Percentiles rank a stretch among this genome's conserved stretches.
These are phyloP conservation scores for Cladosporium sp. DNA, from an alignment of 2,329 filamentous ascomycete species.

Conservation along the genomic window DNA sequence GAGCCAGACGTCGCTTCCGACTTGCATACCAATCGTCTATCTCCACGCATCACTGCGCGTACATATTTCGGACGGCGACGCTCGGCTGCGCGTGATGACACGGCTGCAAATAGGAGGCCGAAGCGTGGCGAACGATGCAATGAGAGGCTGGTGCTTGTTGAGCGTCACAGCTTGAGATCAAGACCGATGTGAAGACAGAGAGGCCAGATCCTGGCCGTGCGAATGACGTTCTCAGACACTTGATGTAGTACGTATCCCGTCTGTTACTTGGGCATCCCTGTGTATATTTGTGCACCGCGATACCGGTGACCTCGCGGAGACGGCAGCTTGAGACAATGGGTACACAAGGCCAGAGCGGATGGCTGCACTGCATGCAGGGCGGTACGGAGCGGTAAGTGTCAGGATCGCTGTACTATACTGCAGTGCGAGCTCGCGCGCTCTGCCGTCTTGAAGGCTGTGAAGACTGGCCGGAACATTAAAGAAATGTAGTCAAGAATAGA, in stretches of 20 bases:
- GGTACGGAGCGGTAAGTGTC: not conserved
- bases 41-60: too few species aligned
- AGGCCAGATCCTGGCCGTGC: too few species aligned
- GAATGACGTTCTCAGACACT: not conserved
- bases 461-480: not conserved
- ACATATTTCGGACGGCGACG: not conserved
- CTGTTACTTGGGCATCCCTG: not conserved
- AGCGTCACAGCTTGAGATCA: not conserved
- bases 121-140: not conserved
- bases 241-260: not conserved
- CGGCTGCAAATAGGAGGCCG: not conserved
- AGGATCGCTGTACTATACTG: not conserved
- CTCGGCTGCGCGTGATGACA: not conserved
- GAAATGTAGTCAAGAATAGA: too few species aligned
- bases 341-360: not conserved
- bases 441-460: not conserved
- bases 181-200: too few species aligned
- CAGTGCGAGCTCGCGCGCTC: not conserved
- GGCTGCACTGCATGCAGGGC: not conserved
- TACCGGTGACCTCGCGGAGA: not conserved
- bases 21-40: too few species aligned
- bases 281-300: not conserved
- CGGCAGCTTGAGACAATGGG: constrained; percentile 1
- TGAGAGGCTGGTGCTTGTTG: not conserved
- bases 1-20: too few species aligned